These are phyloP conservation scores for Aplosporella prunicola DNA, from an alignment of 2,329 filamentous ascomycete genomes.

Conservation along the genomic window DNA sequence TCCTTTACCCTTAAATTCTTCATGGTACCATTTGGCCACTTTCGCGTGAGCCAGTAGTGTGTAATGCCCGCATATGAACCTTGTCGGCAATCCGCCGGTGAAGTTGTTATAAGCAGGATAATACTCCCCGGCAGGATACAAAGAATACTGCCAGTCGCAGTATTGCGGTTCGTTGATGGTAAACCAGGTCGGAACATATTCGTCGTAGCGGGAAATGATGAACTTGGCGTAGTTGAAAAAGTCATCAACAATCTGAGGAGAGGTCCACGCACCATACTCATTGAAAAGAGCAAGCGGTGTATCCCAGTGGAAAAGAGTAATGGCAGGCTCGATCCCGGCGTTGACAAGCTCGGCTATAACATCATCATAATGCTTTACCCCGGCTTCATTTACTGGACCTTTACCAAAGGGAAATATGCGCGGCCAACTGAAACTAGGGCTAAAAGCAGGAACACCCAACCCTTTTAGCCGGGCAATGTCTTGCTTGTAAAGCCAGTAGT, in stretches of 20 bases:
- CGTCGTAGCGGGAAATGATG: constrained; percentile 32
- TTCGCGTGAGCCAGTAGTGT: constrained; percentile 35
- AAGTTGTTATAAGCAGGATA: constrained; percentile 38
- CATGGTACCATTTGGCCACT: constrained; percentile 36
- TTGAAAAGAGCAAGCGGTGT: constrained; percentile 33
- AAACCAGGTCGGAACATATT: constrained; percentile 32
- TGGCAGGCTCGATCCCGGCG: constrained; percentile 25
- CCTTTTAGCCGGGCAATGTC: constrained; percentile 31
- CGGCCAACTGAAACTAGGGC: constrained; percentile 30
- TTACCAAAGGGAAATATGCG: constrained; percentile 31
- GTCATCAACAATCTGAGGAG: constrained; percentile 31
- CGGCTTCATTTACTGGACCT: constrained; percentile 27
- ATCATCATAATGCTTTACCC: constrained; percentile 31
- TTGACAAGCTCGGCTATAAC: constrained; percentile 28
- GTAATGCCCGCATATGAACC: constrained; percentile 37
- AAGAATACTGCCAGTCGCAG: constrained; percentile 40
- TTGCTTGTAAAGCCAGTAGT: constrained; percentile 37
- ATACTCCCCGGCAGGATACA: constrained; percentile 35
- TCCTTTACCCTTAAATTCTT: constrained; percentile 35
- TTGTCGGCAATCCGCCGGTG: constrained; percentile 30
- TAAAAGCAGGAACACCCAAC: constrained; percentile 25
- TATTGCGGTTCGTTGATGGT: constrained; percentile 37
- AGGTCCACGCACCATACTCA: constrained; percentile 34
- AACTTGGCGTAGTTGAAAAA: constrained; percentile 36
- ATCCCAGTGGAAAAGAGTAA: constrained; percentile 36